Evolutionary conservation across 257 asterid genomes (phyloP).

Genomic region (Fraxinus pennsylvanica): DNA sequence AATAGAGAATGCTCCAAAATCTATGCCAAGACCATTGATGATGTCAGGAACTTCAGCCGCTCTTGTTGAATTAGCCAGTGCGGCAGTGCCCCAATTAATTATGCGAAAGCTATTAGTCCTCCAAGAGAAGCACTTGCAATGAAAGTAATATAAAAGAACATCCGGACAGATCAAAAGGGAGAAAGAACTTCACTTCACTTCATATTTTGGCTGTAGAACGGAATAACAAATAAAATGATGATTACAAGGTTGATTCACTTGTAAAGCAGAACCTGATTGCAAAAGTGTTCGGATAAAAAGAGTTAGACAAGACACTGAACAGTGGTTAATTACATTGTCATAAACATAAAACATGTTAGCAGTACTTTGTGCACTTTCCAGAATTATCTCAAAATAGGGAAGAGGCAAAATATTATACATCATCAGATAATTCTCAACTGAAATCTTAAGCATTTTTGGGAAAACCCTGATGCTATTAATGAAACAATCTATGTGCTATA

Average conservation of each 20-base stretch:
- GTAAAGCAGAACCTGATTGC: conserved; percentile 24
- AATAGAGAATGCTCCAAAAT: conserved; percentile 64
- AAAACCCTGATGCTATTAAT: not conserved
- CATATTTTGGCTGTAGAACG: conserved; percentile 80
- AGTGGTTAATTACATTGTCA: not conserved
- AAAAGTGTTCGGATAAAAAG: conserved; percentile 15
- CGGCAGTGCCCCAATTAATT: conserved; percentile 72
- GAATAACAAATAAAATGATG: conserved; percentile 37
- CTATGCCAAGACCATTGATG: conserved; percentile 70
- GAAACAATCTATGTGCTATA: not conserved
- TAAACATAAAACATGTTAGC: not conserved
- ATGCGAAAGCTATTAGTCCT: conserved; percentile 69
- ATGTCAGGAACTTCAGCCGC: conserved; percentile 64
- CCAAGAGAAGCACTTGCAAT: conserved; percentile 85
- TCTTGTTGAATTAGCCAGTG: conserved; percentile 74
- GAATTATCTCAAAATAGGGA: not conserved
- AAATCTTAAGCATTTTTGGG: not conserved
- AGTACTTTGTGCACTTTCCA: not conserved
- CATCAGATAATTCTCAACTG: not conserved
- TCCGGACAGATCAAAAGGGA: conserved; percentile 86
- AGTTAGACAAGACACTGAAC: not conserved
- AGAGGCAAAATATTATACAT: not conserved
- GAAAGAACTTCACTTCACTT: conserved; percentile 80
- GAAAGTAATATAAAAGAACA: conserved; percentile 90
- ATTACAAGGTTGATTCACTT: conserved; percentile 30